Conservation (phyloP, 2,329 filamentous ascomycete genomes). For the Didymella arachidicola region DNA sequence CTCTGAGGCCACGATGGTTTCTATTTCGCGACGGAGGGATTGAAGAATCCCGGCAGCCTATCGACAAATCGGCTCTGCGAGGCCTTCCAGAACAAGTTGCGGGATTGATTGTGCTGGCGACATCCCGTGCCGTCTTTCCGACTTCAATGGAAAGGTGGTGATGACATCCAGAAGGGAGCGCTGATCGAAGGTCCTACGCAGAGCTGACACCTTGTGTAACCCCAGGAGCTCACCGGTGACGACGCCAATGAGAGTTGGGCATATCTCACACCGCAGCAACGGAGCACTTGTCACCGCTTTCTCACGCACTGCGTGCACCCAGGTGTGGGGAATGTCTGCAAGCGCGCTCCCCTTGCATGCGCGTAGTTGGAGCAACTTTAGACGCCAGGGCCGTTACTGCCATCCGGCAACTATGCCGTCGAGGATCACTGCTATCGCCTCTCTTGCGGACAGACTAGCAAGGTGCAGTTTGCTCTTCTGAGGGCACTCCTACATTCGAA, state of each 20-base stretch:
- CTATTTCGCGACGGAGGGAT: conserved; percentile 16
- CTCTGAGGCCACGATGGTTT: conserved; percentile 8
- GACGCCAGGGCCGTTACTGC: conserved; percentile 9
- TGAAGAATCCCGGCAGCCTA: conserved; percentile 7
- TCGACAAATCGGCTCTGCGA: conserved; percentile 6
- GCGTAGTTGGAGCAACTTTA: not conserved
- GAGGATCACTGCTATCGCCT: not conserved
- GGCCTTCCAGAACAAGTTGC: conserved; percentile 6
- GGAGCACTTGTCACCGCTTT: conserved; percentile 7
- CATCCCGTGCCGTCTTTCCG: conserved; percentile 5
- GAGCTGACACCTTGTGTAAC: conserved; percentile 19
- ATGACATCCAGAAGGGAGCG: conserved; percentile 3
- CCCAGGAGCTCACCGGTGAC: not conserved
- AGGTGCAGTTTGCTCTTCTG: conserved; percentile 31
- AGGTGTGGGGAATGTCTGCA: conserved; percentile 8
- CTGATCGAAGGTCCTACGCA: conserved; percentile 2
- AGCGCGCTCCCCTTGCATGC: conserved; percentile 11
- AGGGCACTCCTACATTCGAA: conserved; percentile 22
- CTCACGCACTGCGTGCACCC: not conserved
- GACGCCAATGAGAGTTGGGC: conserved; percentile 5
- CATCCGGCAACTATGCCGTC: not conserved
- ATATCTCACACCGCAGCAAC: conserved; percentile 19
- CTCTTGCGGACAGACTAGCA: conserved; percentile 7
- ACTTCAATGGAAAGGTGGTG: conserved; percentile 4
- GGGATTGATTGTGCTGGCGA: conserved; percentile 1